Evolutionary conservation across 768 basidiomycete genomes (phyloP), one percentile per base, ranked within the genome.

Genomic region (Clitopilus hobsonii): DNA sequence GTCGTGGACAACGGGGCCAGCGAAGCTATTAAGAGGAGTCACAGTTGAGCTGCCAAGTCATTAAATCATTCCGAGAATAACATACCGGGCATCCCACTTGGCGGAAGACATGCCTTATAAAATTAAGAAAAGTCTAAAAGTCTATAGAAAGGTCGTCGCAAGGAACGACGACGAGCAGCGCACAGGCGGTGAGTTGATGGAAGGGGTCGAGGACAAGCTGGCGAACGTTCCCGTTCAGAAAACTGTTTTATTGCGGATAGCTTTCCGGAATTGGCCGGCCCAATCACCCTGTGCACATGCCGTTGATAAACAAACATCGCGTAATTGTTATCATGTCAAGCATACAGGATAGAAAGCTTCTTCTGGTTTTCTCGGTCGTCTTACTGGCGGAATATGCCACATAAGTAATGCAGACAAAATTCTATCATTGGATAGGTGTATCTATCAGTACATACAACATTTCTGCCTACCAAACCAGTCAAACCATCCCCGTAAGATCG

Each of bases 31-130:
- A 20, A n/a, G 3, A 18, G 22, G 10, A 45, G 41, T 20, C 16
- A 45, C n/a, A 45, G 41, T 45, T 45, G n/a, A 45, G 41, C 22
- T 45, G 41, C 11, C 41, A 45, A 45, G 41, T 45, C 49, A 41
- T 38, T 29, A 49, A 1, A 7, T 2, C 28, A 38, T 5, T 36
- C 6, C n/a, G 45, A 27, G 10, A 29, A 36, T 41, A 51, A 55
- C 67, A 13, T 56, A 88, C 88, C 87, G 81, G 67, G 86, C 81
- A 63, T 90, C 87, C 88, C 88, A 90, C 74, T 88, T 89, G 58
- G 74, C 74, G 50, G 78, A 45, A 59, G 48, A 77, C 71, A 49
- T 75, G 67, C 60, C 77, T 67, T 57, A 86, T 79, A 81, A 84
- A 83, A 54, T 64, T 52, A 56, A 64, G 62, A 65, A 62, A 57